phyloP scores from a whole-genome alignment of 768 basidiomycete species.

The Psilocybe cyanescens region DNA sequence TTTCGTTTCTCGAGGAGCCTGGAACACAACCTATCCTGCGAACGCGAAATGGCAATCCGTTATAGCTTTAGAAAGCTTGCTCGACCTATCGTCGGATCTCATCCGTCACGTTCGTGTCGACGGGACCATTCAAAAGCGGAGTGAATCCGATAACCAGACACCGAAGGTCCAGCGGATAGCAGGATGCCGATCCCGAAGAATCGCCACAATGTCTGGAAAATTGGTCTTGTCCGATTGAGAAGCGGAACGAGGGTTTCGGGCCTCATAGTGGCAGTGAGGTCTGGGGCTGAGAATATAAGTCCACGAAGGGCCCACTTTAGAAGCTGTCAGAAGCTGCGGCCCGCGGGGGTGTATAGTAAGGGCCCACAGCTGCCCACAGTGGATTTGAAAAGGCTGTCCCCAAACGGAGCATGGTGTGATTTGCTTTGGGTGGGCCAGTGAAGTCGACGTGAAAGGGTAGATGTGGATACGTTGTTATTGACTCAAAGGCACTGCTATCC shows the following conservation, averaged over 20 bases:
- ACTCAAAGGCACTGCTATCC: too few relatives aligned
- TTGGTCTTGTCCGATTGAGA: neutral
- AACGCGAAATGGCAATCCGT: slow-evolving; percentile 8
- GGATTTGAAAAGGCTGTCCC: too few relatives aligned
- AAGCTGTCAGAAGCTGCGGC: neutral
- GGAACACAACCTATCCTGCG: neutral
- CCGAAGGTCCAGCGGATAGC: slow-evolving; percentile 11
- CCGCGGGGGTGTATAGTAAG: neutral
- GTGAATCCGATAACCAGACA: slow-evolving; percentile 6
- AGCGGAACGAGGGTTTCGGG: slow-evolving; percentile 7
- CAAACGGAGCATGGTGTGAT: too few relatives aligned
- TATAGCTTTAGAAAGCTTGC: neutral
- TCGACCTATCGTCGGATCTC: slow-evolving; percentile 16
- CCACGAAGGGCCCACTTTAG: neutral
- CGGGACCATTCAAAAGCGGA: neutral
- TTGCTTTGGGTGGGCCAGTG: too few relatives aligned
- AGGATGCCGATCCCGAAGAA: slow-evolving; percentile 17
- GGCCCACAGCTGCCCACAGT: too few relatives aligned
- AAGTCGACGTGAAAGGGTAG: too few relatives aligned
- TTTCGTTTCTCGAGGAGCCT: neutral
- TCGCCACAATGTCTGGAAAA: neutral
- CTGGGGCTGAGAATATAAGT: neutral
- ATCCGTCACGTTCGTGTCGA: slow-evolving; percentile 11
- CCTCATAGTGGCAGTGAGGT: slow-evolving; percentile 5
- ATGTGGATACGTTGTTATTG: too few relatives aligned